phyloP scores from a whole-genome alignment of 2,329 filamentous ascomycete genomes.

The Trichophyton schoenleinii region DNA sequence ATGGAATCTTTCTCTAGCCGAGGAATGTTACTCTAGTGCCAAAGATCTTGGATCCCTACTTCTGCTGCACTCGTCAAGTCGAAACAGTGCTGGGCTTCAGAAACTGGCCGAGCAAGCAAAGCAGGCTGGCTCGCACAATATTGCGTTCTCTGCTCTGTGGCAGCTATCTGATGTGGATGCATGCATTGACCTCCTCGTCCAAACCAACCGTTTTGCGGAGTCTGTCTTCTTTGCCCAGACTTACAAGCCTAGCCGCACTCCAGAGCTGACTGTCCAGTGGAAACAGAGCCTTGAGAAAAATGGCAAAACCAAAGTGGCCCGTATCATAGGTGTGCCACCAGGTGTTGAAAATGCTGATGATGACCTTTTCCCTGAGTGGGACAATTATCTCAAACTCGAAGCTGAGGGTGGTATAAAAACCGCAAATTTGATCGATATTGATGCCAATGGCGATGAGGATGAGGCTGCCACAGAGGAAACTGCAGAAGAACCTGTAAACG shows the following conservation, averaged over 20 bases:
- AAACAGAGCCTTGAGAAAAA: conserved; percentile 70
- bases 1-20: conserved; percentile 79
- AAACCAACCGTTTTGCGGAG: conserved; percentile 70
- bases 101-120: conserved; percentile 63
- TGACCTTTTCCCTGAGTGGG: conserved; percentile 93
- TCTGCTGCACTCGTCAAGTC: conserved; percentile 75
- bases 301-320: conserved; percentile 73
- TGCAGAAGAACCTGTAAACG: conserved; percentile 20
- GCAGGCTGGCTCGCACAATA: conserved; percentile 69
- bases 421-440: conserved; percentile 32
- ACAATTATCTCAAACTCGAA: conserved; percentile 75
- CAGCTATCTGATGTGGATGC: conserved; percentile 68
- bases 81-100: conserved; percentile 60
- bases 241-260: conserved; percentile 72
- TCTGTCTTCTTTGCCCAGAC: conserved; percentile 88
- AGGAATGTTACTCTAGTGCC: conserved; percentile 84
- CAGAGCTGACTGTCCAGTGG: conserved; percentile 60
- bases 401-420: conserved; percentile 45
- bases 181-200: conserved; percentile 65
- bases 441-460: conserved; percentile 19
- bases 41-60: conserved; percentile 83
- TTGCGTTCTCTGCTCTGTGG: conserved; percentile 87
- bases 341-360: conserved; percentile 53
- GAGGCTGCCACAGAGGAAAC: conserved; percentile 24
- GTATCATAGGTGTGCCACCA: conserved; percentile 69